Conservation (phyloP, 176 grass and related monocot species). For the Alopecurus myosuroides region DNA sequence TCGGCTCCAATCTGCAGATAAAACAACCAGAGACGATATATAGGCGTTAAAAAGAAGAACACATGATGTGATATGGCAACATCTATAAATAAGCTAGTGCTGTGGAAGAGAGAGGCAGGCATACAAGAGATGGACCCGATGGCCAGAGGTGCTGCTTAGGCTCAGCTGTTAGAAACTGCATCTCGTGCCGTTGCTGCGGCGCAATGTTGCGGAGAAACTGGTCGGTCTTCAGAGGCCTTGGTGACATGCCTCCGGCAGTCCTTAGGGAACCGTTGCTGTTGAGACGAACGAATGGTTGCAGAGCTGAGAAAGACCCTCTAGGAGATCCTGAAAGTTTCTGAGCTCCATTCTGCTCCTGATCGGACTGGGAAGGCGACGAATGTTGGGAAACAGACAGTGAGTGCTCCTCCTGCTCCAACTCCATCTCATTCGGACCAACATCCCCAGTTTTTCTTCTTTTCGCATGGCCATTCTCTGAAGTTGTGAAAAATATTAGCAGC, state of each 20-base stretch:
- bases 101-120: not conserved
- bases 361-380: conserved; percentile 88
- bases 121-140: conserved; percentile 45
- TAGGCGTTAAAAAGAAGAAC: not conserved
- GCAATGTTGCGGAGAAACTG: conserved; percentile 45
- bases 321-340: conserved; percentile 63
- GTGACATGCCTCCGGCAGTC: conserved; percentile 11
- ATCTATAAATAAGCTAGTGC: not conserved
- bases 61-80: not conserved
- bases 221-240: conserved; percentile 38
- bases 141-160: conserved; percentile 43
- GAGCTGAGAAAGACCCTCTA: conserved; percentile 34
- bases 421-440: conserved; percentile 34
- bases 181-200: conserved; percentile 48
- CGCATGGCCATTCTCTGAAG: conserved; percentile 55
- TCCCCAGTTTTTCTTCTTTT: conserved; percentile 73
- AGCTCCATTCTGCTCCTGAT: conserved; percentile 76
- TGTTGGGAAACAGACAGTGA: conserved; percentile 87
- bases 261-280: conserved; percentile 44
- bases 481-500: not conserved
- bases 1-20: conserved; percentile 72
- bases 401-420: conserved; percentile 89
- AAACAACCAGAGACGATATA: not conserved
- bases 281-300: conserved; percentile 52
- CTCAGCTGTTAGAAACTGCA: conserved; percentile 53